phyloP scores from a whole-genome alignment of 2,329 filamentous ascomycete genomes.

The Elsinoe necatrix region DNA sequence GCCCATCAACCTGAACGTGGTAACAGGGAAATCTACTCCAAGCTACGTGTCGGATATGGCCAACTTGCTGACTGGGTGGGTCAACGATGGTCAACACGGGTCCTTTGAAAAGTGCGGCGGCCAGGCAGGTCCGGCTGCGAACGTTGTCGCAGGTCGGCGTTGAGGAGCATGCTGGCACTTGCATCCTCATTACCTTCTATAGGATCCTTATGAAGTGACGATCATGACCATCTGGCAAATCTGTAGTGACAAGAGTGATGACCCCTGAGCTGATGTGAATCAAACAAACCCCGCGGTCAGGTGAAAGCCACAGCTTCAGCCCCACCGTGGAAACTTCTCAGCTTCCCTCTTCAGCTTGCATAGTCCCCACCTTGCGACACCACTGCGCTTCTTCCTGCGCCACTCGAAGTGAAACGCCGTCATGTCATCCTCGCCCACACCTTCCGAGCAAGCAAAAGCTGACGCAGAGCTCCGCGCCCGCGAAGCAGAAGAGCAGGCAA shows the following conservation, averaged over 20 bases:
- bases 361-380: not conserved
- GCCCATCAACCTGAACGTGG: not conserved
- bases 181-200: not conserved
- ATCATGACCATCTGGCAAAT: not conserved
- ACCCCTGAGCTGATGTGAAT: not conserved
- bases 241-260: not conserved
- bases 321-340: conserved; percentile 3
- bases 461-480: conserved; percentile 56
- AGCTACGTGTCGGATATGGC: conserved; percentile 12
- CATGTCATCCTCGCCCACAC: conserved; percentile 38
- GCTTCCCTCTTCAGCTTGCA: not conserved
- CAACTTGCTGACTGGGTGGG: conserved; percentile 9
- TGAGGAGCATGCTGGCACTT: not conserved
- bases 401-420: not conserved
- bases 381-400: not conserved
- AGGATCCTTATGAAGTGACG: not conserved
- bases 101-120: not conserved
- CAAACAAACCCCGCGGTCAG: not conserved
- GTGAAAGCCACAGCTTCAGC: not conserved
- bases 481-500: conserved; percentile 79
- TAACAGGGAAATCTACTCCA: not conserved
- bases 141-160: conserved; percentile 2
- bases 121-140: not conserved
- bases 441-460: conserved; percentile 46
- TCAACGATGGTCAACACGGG: conserved; percentile 2